A percentile compares a stretch with the other conserved stretches of the same genome.
phyloP scores from a whole-genome alignment of 2,329 filamentous ascomycete genomes.

The Calycina marina region DNA sequence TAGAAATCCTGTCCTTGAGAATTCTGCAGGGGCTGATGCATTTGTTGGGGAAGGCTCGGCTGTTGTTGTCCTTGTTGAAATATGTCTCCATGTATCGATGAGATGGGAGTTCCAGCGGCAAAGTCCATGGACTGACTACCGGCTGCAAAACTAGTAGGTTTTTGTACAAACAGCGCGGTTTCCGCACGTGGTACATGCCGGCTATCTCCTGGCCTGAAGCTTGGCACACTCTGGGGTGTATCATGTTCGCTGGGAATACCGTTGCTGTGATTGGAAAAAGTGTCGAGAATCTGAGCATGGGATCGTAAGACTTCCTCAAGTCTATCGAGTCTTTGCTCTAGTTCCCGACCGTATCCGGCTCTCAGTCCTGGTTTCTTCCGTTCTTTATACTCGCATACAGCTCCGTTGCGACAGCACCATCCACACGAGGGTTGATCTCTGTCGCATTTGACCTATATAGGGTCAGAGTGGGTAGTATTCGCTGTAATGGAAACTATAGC shows the following conservation, averaged over 20 bases:
- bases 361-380: constrained; percentile 49
- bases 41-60: constrained; percentile 11
- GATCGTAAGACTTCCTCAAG: constrained; percentile 51
- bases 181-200: constrained; percentile 36
- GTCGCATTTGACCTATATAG: constrained; percentile 53
- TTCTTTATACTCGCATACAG: constrained; percentile 52
- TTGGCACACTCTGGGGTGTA: constrained; percentile 34
- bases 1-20: constrained; percentile 23
- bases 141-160: constrained; percentile 35
- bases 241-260: constrained; percentile 40
- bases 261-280: constrained; percentile 27
- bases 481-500: too few species aligned
- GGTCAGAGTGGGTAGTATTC: constrained; percentile 8
- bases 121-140: constrained; percentile 36
- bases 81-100: constrained; percentile 31
- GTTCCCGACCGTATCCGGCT: constrained; percentile 56
- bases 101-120: constrained; percentile 26
- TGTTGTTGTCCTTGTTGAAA: constrained; percentile 33
- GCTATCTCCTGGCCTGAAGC: constrained; percentile 36
- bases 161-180: constrained; percentile 46
- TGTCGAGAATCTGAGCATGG: constrained; percentile 53
- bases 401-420: constrained; percentile 51
- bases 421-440: constrained; percentile 58
- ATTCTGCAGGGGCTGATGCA: constrained; percentile 7
- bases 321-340: constrained; percentile 57